Base-by-base conservation (phyloP, 192 early-diverging fungal species). In the Backusella luteola region DNA sequence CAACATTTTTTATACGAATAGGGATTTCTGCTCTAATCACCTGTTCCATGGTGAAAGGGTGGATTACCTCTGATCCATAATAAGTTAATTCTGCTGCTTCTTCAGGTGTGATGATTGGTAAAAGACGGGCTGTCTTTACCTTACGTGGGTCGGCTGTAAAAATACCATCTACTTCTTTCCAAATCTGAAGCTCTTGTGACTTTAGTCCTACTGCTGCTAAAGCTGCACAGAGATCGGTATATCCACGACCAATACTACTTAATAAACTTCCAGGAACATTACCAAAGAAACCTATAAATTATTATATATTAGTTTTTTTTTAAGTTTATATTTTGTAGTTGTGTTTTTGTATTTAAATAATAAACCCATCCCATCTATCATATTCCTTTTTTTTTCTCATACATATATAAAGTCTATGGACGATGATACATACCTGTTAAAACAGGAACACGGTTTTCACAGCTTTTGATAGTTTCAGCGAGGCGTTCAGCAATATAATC, bases 101-200 rank as follows among this genome's bases (percentile, higher is more conserved):
- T 77, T 96, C 96, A 46, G 96, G 96, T 32, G 94, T 91, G 77
- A 97, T 96, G 63, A 91, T 87, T 15, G 89, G 85, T 34, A 97
- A 89, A 46, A 95, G 84, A 8, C 90, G 88, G 11, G 96, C 96
- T 14, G 84, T 79, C 9, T 89, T 89, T 14, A 92, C 94, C 76
- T 97, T 97, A 38, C 96, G 92, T n/a, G 96, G 96, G 76, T 97
- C 96, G 0, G 95, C 96, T 0, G 95, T 97, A 77, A 97, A 97
- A 67, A 97, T 97, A 41, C 96, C 96, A 75, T 97, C 96, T 3
- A 97, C 96, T 75, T 97, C 96, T 84, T 97, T 97, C 94, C 94
- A 97, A n/a, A 97, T 92, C 78, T 97, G 96, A 52, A 97, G 86
- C 78, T 97, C 96, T 14, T 88, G 81, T 4, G 95, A 94, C 21